Base-by-base conservation (phyloP, 75 land plant genomes). In the Pinus taeda region DNA sequence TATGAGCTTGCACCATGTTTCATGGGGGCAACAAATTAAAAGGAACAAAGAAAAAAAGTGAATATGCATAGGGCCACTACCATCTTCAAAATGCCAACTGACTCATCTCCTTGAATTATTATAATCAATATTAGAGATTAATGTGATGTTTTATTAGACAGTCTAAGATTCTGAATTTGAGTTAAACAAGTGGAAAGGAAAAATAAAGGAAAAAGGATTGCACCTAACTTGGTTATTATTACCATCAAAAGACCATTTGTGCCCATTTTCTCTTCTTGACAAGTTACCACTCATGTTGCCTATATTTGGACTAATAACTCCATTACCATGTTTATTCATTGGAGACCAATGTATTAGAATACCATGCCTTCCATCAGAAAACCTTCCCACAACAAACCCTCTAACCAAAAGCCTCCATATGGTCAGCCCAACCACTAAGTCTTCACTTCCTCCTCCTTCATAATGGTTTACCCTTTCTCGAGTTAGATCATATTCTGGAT, bases 131-230 rank as follows among this genome's bases (percentile, higher is more conserved):
- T 57, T 75, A 69, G 58, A 49, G 53, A 76, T 36, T 21, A 78
- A 57, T 36, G 87, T 75, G 60, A 79, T 82, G 74, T 79, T 80
- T 71, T 60, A 79, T 58, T 58, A 55, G 13, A 78, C 62, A 61
- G 49, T 81, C 45, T 72, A 63, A 3, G 71, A 79, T 22, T 60
- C 61, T 42, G 87, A 79, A 53, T 76, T 89, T 1, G 85, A 83
- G 61, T 66, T 83, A 39, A 82, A 83, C 8, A 88, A 89, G 4
- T 83, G 81, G 55, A 89, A 85, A 61, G 88, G 91, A 88, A 88
- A 89, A 42, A 85, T 53, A 67, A 79, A 79, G 22, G 91, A 89
- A 21, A 80, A 84, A 18, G 59, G 60, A 30, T 76, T 81, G 9
- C 91, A 59, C 79, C 88, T 79, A 13, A 79, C 74, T 45, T 66